Evolutionary conservation across 768 basidiomycete genomes (phyloP).

Genomic region (Steccherinum ochraceum): DNA sequence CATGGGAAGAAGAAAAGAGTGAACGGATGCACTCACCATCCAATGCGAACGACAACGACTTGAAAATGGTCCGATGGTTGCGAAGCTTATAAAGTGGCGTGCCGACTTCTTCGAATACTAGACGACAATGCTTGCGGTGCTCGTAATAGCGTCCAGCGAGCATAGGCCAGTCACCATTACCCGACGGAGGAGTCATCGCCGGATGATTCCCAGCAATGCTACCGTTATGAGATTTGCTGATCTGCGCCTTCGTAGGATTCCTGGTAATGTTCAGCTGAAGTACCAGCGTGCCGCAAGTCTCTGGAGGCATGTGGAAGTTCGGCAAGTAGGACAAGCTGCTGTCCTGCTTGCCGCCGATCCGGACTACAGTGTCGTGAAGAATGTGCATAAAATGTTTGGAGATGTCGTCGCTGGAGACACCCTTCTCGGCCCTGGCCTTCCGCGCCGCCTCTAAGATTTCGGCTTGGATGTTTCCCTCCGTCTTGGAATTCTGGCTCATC

Average conservation of each 20-base stretch:
- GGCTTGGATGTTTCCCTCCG: background rate
- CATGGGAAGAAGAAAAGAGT: too few species aligned
- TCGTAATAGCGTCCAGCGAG: background rate
- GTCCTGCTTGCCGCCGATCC: background rate
- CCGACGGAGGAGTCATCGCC: background rate
- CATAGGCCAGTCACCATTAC: background rate
- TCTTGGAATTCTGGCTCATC: background rate
- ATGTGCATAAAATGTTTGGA: background rate
- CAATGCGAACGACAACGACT: background rate
- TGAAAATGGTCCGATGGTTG: background rate
- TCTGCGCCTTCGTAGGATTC: background rate
- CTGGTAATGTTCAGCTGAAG: background rate
- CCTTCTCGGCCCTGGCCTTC: background rate
- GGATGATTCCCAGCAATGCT: background rate
- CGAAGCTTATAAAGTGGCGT: background rate
- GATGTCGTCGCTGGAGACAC: background rate
- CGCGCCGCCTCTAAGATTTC: background rate
- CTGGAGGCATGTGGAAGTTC: background rate
- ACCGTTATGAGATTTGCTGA: background rate
- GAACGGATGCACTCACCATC: background rate
- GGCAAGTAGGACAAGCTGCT: background rate
- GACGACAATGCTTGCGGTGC: background rate
- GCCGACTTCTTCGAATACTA: background rate
- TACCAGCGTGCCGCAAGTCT: background rate
- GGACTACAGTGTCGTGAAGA: background rate